Conservation (phyloP, 495 filamentous ascomycete species). For the Monascus purpureus region DNA sequence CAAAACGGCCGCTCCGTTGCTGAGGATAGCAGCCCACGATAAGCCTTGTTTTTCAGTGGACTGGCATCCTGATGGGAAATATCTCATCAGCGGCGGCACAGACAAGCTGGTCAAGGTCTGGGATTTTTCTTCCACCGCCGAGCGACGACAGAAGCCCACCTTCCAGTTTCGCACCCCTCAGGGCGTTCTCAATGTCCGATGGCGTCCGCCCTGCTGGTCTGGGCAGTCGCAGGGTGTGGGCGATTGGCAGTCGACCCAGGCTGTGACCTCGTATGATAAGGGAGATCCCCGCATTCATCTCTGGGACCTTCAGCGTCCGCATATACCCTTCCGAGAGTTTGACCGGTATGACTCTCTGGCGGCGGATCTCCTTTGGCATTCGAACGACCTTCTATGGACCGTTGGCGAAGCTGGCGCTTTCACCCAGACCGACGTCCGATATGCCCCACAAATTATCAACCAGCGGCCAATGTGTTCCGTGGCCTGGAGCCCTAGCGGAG, state of each 20-base stretch:
- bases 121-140: slow-evolving; percentile 69
- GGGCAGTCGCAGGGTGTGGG: slow-evolving; percentile 49
- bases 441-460: slow-evolving; percentile 65
- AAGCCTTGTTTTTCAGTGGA: slow-evolving; percentile 69
- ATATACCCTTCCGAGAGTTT: slow-evolving; percentile 77
- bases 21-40: slow-evolving; percentile 76
- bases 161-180: slow-evolving; percentile 47
- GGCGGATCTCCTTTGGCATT: slow-evolving; percentile 76
- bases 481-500: slow-evolving; percentile 33
- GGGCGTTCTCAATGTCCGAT: slow-evolving; percentile 63
- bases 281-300: slow-evolving; percentile 62
- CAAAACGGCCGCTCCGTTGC: slow-evolving; percentile 38
- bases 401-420: slow-evolving; percentile 74
- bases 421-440: slow-evolving; percentile 77
- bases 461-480: slow-evolving; percentile 30
- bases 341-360: slow-evolving; percentile 57
- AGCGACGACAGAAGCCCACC: slow-evolving; percentile 64
- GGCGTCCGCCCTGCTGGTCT: slow-evolving; percentile 72
- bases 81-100: slow-evolving; percentile 69
- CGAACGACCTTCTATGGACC: slow-evolving; percentile 83
- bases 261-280: slow-evolving; percentile 54
- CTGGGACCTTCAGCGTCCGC: slow-evolving; percentile 83
- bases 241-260: slow-evolving; percentile 50
- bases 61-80: slow-evolving; percentile 92
- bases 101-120: slow-evolving; percentile 83